A percentile compares a stretch with the other conserved stretches of the same genome.
phyloP scores from a whole-genome alignment of 345 rosid genomes.

The Eucalyptus virginea region DNA sequence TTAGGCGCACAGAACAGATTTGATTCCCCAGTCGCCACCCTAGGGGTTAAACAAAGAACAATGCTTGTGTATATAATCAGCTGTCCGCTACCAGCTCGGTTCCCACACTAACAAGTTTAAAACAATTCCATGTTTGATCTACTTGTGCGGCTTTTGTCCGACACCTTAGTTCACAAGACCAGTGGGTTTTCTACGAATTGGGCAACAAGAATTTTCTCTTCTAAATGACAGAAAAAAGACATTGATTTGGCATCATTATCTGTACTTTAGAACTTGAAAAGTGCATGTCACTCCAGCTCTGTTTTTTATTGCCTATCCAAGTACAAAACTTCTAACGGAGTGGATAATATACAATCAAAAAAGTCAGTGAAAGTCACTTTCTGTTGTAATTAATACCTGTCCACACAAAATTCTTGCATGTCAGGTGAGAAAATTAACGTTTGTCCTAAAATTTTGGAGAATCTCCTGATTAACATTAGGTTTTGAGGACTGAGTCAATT shows the following conservation, averaged over 20 bases:
- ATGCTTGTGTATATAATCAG: not conserved
- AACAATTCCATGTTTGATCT: not conserved
- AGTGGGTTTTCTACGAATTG: not conserved
- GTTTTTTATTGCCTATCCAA: not conserved
- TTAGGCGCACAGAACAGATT: not conserved
- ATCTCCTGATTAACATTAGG: not conserved
- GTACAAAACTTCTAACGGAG: not conserved
- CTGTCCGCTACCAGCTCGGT: not conserved
- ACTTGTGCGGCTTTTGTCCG: not conserved
- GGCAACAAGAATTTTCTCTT: not conserved
- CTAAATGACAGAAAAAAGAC: not conserved
- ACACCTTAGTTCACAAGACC: not conserved
- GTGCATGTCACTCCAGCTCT: not conserved
- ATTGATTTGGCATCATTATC: not conserved
- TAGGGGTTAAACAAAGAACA: not conserved
- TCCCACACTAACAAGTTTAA: not conserved
- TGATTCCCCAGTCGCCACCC: not conserved
- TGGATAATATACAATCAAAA: not conserved
- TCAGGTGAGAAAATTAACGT: not conserved
- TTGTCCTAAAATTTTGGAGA: not conserved
- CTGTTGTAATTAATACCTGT: not conserved
- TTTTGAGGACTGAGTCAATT: not conserved
- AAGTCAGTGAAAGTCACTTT: not conserved
- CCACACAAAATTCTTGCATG: not conserved
- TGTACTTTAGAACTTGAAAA: not conserved